Conservation (phyloP, 495 filamentous ascomycete genomes). For the Thermothielavioides terrestris region DNA sequence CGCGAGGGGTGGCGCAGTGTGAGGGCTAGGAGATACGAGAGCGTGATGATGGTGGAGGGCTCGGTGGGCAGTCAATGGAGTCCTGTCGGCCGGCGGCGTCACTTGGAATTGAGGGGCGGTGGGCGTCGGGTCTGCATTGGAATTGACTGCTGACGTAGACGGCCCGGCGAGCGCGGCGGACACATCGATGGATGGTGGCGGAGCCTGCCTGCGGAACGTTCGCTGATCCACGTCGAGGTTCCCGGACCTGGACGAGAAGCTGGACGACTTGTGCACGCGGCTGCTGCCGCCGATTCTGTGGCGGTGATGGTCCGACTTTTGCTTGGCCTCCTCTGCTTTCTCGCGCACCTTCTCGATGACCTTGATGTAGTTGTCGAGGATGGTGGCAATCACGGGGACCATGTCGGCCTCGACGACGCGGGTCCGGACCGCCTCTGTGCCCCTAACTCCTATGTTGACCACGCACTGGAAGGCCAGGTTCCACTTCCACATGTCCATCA, state of each 20-base stretch:
- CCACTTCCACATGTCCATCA: conserved; percentile 99
- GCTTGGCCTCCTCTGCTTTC: conserved; percentile 63
- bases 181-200: conserved; percentile 39
- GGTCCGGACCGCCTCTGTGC: conserved; percentile 86
- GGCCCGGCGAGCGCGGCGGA: conserved; percentile 39
- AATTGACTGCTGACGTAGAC: conserved; percentile 31
- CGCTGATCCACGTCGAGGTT: conserved; percentile 37
- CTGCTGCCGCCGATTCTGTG: conserved; percentile 36
- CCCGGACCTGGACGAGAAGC: conserved; percentile 43
- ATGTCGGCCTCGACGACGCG: conserved; percentile 97
- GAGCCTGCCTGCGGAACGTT: conserved; percentile 38
- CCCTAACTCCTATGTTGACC: conserved; percentile 94
- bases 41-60: conserved; percentile 52
- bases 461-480: conserved; percentile 98
- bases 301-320: conserved; percentile 37
- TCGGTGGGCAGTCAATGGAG: conserved; percentile 49
- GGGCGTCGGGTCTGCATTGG: conserved; percentile 49
- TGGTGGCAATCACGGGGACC: conserved; percentile 98
- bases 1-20: conserved; percentile 56
- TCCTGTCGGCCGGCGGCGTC: conserved; percentile 67
- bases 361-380: conserved; percentile 96
- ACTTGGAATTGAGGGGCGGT: conserved; percentile 54
- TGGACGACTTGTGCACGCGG: conserved; percentile 37
- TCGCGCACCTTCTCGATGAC: conserved; percentile 85
- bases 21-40: conserved; percentile 43